These are phyloP conservation scores for Leptomonas seymouri DNA, from an alignment of 208 protist species.

Conservation along the genomic window DNA sequence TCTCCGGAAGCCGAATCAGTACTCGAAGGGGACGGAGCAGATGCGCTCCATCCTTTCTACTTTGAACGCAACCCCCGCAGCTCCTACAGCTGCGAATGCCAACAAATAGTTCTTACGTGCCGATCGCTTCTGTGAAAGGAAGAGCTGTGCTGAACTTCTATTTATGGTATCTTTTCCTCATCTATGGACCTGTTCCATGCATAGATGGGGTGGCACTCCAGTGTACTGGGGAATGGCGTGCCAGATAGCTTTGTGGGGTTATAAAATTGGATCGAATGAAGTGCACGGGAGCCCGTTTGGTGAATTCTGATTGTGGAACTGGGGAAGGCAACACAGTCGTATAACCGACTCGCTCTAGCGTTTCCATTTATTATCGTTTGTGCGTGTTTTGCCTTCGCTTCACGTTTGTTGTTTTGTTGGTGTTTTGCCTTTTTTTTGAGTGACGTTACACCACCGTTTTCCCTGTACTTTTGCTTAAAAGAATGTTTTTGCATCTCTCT, in stretches of 20 bases:
- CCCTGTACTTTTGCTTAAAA: not conserved
- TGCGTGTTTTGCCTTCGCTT: not conserved
- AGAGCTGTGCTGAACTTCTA: not conserved
- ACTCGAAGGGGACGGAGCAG: slow-evolving; percentile 82
- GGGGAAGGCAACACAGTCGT: too few species aligned
- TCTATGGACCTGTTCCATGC: not conserved
- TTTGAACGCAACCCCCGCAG: slow-evolving; percentile 33
- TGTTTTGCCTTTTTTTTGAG: slow-evolving; percentile 3
- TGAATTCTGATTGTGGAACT: too few species aligned
- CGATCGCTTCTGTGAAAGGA: not conserved
- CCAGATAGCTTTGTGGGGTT: too few species aligned
- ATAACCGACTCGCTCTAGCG: too few species aligned
- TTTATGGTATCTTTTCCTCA: not conserved
- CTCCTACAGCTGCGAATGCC: not conserved
- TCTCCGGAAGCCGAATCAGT: slow-evolving; percentile 75
- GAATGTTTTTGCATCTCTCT: not conserved
- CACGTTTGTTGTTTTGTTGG: not conserved
- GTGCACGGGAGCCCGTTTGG: too few species aligned
- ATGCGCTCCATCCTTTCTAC: slow-evolving; percentile 73
- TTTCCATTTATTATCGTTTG: not conserved
- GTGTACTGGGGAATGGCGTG: too few species aligned
- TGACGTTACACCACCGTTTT: not conserved
- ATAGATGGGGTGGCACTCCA: too few species aligned
- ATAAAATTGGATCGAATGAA: too few species aligned
- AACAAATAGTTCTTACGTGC: slow-evolving; percentile 9